Evolutionary conservation across 177 flowering plant genomes (phyloP).

Genomic region (Vitis hybrid): DNA sequence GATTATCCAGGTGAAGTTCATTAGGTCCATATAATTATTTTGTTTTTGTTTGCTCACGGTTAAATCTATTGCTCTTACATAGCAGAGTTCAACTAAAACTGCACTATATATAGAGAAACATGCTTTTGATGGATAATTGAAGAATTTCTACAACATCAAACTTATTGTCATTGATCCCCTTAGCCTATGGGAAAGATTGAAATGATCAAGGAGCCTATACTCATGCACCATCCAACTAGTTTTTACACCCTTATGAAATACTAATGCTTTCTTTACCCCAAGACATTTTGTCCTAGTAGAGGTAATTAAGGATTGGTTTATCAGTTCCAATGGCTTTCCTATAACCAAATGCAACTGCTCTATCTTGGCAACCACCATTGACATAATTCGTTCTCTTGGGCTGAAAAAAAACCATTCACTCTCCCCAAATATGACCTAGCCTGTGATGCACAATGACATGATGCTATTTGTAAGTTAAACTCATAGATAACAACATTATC

Average conservation of each 20-base stretch:
- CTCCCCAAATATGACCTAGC: conserved; percentile 26
- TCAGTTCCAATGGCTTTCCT: conserved; percentile 41
- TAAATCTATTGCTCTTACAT: no score
- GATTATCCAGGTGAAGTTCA: no score
- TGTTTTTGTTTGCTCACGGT: no score
- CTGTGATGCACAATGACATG: neutral
- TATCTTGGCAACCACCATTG: conserved; percentile 30
- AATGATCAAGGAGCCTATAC: no score
- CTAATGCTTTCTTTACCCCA: conserved; percentile 31
- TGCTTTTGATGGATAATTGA: no score
- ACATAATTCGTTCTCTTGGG: conserved; percentile 36
- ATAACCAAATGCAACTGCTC: conserved; percentile 33
- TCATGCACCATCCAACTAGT: no score
- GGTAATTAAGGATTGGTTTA: conserved; percentile 21
- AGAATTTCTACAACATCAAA: no score
- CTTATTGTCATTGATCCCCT: neutral
- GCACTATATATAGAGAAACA: no score
- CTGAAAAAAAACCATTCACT: conserved; percentile 17
- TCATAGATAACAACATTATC: no score
- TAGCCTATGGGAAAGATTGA: conserved; percentile 13
- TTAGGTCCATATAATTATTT: no score
- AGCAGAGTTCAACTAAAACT: no score
- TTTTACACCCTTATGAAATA: conserved; percentile 4
- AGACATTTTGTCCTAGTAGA: conserved; percentile 17
- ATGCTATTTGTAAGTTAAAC: no score